Conservation (phyloP, 768 basidiomycete genomes). For the Melanogaster broomeanus region DNA sequence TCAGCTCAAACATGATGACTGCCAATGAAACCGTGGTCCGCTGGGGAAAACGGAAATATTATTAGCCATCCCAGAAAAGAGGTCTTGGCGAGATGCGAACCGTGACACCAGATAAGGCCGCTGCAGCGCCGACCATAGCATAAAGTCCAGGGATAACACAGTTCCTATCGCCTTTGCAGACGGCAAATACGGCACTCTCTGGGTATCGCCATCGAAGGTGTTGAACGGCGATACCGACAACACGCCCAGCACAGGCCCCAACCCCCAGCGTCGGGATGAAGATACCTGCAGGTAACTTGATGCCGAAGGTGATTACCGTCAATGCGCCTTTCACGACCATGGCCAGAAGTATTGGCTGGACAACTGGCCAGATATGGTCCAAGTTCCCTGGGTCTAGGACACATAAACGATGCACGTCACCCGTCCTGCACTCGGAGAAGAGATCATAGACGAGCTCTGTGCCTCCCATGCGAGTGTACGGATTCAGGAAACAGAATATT, state of each 20-base stretch:
- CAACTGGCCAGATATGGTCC: constrained; percentile 59
- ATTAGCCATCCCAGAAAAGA: constrained; percentile 6
- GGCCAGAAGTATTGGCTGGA: constrained; percentile 67
- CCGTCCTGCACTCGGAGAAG: constrained; percentile 79
- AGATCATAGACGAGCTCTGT: constrained; percentile 94
- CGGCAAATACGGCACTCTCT: constrained; percentile 56
- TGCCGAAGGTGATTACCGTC: constrained; percentile 90
- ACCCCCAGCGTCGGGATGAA: constrained; percentile 96
- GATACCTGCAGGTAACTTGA: constrained; percentile 90
- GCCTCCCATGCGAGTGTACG: constrained; percentile 90
- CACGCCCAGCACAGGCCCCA: constrained; percentile 90
- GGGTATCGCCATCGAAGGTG: constrained; percentile 70
- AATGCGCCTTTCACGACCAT: constrained; percentile 80
- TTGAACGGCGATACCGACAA: constrained; percentile 81
- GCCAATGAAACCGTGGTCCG: constrained; percentile 91
- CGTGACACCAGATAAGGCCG: constrained; percentile 93
- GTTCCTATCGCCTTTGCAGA: constrained; percentile 62
- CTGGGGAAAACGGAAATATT: constrained; percentile 35
- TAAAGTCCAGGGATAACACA: constrained; percentile 92
- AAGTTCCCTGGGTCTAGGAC: constrained; percentile 59
- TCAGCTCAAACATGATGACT: constrained; percentile 96
- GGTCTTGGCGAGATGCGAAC: constrained; percentile 37
- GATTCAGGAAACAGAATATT: constrained; percentile 80
- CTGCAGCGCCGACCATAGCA: constrained; percentile 96
- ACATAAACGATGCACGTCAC: constrained; percentile 67